Evolutionary conservation across 768 basidiomycete species (phyloP).

Genomic region (Collybia sp.): DNA sequence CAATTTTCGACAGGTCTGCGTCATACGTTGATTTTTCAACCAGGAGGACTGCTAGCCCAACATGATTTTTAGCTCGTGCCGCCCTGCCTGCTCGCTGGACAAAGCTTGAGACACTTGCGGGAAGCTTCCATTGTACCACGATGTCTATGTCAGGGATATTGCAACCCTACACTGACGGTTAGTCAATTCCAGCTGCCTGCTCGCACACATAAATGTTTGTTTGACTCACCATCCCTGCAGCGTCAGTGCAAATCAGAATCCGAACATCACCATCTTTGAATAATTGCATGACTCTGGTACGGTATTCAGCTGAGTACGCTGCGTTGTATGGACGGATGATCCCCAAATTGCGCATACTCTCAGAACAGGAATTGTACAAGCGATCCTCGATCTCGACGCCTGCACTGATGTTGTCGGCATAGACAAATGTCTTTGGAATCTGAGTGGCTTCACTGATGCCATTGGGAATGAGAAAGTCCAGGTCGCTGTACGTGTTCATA

Average conservation of each 20-base stretch:
- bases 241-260: too few relatives aligned
- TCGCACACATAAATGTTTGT: too few relatives aligned
- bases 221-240: too few relatives aligned
- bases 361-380: constrained; percentile 3
- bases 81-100: constrained; percentile 26
- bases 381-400: constrained; percentile 20
- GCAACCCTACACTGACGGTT: constrained; percentile 10
- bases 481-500: constrained; percentile 24
- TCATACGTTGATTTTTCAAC: constrained; percentile 12
- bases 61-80: constrained; percentile 11
- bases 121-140: constrained; percentile 28
- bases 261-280: too few relatives aligned
- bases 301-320: too few relatives aligned
- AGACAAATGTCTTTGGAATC: constrained; percentile 23
- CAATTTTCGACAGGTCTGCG: too few relatives aligned
- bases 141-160: constrained; percentile 23
- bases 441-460: constrained; percentile 5
- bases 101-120: constrained; percentile 18
- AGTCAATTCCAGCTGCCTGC: too few relatives aligned
- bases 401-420: constrained; percentile 20
- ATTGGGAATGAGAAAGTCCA: constrained; percentile 24
- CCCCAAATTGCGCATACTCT: too few relatives aligned
- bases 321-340: too few relatives aligned
- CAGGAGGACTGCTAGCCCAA: constrained; percentile 14
- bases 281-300: too few relatives aligned